Base-by-base conservation (phyloP, 2,329 filamentous ascomycete species). In the Alternaria tenuissima region DNA sequence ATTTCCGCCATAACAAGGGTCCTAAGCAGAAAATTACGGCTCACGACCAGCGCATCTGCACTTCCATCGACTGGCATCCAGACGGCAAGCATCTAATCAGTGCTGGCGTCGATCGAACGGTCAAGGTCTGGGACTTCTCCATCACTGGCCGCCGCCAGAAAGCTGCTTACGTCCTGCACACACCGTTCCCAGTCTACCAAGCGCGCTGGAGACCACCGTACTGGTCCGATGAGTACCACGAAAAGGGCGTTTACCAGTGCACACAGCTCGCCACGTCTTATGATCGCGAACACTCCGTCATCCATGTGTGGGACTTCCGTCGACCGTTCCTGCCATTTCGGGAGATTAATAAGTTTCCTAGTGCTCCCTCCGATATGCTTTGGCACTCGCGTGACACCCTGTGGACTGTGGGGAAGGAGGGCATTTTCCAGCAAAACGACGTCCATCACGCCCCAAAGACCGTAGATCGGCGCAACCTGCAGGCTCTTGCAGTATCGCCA, bases 231-330 rank as follows among this genome's bases (percentile, higher is more conserved):
- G 83, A 86, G 58, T 79, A 80, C 24, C 77, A 83, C 28, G 82
- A 83, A 34, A 79, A 82, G 28, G 84, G 84, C 32, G 81, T 82
- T 42, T 86, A 86, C 78, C 85, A 88, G 67, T 87, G 85, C 59
- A 89, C 85, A 9, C 87, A 89, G 67, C 71, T 90, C 26, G 86
- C 86, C 39, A 88, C 87, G 3, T 84, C 85, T 5, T 89, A 89
- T 71, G 85, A 88, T 69, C 82, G 85, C 52, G 83, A 87, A 63
- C 86, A 89, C 70, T 82, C 87, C 0, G 79, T 85, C 34, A 79
- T 89, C 54, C 88, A 89, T 68, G 76, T 89, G 4, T 90, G 88
- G 88, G 88, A 90, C 73, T 83, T 89, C 64, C 84, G 86, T 38
- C 82, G 88, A 34, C 86, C 87, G 6, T 81, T 84, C 66, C 76